A percentile compares a stretch with the other conserved stretches of the same genome.
Evolutionary conservation across 202 grass and related monocot genomes (phyloP).

Genomic region (Elaeis oleifera): DNA sequence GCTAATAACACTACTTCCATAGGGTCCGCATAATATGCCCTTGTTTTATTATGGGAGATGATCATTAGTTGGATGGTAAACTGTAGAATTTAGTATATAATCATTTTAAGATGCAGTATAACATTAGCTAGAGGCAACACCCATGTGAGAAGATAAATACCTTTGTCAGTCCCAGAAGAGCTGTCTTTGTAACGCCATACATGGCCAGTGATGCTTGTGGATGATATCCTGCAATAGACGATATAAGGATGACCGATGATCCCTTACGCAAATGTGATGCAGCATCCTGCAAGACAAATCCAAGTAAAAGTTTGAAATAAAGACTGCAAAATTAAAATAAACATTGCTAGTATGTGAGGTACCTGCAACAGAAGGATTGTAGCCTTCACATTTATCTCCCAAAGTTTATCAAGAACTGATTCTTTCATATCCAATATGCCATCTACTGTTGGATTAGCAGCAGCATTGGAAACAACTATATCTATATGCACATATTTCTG

Average conservation of each 20-base stretch:
- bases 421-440: slow-evolving; percentile 71
- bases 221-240: slow-evolving; percentile 80
- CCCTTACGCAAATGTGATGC: slow-evolving; percentile 56
- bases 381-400: slow-evolving; percentile 95
- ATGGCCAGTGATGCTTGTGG: slow-evolving; percentile 53
- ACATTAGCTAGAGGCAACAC: no score
- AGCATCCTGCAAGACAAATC: slow-evolving; percentile 47
- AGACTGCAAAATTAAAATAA: background rate
- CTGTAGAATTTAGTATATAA: no score
- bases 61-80: no score
- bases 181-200: slow-evolving; percentile 98
- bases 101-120: no score
- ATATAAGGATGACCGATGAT: slow-evolving; percentile 88
- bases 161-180: slow-evolving; percentile 92
- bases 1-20: no score
- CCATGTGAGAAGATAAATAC: slow-evolving; percentile 19
- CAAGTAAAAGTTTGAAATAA: background rate
- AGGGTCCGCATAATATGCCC: no score
- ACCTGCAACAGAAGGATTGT: slow-evolving; percentile 83
- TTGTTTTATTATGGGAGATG: no score
- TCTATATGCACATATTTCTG: slow-evolving; percentile 85
- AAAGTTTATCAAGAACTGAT: slow-evolving; percentile 76
- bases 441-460: slow-evolving; percentile 73
- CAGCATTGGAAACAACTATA: slow-evolving; percentile 88
- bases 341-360: background rate